phyloP scores from a whole-genome alignment of 768 basidiomycete genomes.

The Cystofilobasidium ferigula region DNA sequence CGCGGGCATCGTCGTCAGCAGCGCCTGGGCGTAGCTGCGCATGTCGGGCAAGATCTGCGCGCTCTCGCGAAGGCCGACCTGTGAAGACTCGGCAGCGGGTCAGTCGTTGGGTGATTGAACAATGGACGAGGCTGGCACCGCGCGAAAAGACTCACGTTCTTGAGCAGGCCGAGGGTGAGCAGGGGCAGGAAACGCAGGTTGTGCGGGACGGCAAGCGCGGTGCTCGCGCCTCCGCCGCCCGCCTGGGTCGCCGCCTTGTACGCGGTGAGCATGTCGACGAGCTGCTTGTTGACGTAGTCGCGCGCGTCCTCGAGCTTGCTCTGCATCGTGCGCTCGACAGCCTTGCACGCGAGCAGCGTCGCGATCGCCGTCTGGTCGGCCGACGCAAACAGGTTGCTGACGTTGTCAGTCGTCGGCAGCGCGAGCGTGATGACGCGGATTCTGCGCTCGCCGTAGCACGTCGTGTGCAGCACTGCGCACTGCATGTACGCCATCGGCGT shows the following conservation, averaged over 20 bases:
- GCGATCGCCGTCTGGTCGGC: constrained; percentile 79
- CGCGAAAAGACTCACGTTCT: constrained; percentile 56
- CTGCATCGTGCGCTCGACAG: constrained; percentile 74
- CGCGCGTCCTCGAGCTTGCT: constrained; percentile 82
- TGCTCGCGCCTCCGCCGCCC: constrained; percentile 82
- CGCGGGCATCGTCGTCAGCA: constrained; percentile 80
- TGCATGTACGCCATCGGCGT: constrained; percentile 87
- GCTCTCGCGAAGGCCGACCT: constrained; percentile 92
- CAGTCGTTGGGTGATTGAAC: not conserved
- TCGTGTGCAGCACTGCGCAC: constrained; percentile 87
- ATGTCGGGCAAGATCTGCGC: constrained; percentile 95
- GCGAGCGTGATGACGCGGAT: constrained; percentile 83
- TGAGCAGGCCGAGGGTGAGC: constrained; percentile 75
- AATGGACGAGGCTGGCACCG: no score
- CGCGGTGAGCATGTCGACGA: constrained; percentile 70
- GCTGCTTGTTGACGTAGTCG: constrained; percentile 68
- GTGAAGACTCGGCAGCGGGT: not conserved
- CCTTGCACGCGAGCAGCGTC: constrained; percentile 79
- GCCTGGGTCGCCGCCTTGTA: constrained; percentile 97
- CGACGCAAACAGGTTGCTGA: constrained; percentile 80
- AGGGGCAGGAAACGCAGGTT: constrained; percentile 93
- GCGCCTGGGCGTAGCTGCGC: constrained; percentile 82
- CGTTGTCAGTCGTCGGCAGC: constrained; percentile 71
- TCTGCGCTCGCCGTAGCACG: constrained; percentile 81
- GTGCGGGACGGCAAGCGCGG: constrained; percentile 80